These are phyloP conservation scores for Crassisporium funariophilum DNA, from an alignment of 768 basidiomycete species.

Conservation along the genomic window DNA sequence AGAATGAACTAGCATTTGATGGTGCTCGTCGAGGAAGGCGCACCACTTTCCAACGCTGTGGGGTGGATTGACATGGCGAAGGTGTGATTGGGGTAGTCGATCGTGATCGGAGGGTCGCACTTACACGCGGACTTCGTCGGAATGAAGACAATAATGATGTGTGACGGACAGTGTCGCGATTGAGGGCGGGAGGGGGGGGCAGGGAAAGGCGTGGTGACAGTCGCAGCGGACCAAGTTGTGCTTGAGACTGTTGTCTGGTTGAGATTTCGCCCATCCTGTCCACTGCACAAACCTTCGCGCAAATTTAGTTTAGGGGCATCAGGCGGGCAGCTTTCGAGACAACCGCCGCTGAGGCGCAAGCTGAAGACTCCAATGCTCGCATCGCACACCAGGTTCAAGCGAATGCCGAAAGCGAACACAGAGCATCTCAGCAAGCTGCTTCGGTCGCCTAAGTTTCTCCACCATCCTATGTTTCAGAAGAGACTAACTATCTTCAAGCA, in stretches of 20 bases:
- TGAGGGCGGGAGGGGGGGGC: conserved; percentile 32
- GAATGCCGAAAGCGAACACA: conserved; percentile 46
- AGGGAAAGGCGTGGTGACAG: conserved; percentile 19
- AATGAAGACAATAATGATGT: background rate
- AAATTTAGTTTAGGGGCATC: conserved; percentile 25
- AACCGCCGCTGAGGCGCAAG: conserved; percentile 54
- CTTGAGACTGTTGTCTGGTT: background rate
- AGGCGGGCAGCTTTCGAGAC: conserved; percentile 47
- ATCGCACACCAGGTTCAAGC: conserved; percentile 47
- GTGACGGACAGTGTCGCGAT: conserved; percentile 1
- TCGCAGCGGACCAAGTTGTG: conserved; percentile 24
- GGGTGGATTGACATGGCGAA: background rate
- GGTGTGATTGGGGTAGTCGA: background rate
- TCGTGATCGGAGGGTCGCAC: background rate
- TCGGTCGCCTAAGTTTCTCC: conserved; percentile 49
- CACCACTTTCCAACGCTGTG: background rate
- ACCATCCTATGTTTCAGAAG: too few species aligned
- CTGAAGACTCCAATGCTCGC: conserved; percentile 44
- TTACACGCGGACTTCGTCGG: background rate
- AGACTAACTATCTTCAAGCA: conserved; percentile 15
- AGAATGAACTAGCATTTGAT: background rate
- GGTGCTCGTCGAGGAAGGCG: background rate
- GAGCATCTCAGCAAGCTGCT: conserved; percentile 55
- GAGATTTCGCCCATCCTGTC: background rate
- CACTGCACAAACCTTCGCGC: background rate